Conservation (phyloP, 148 eudicot species). For the Dianthus caryophyllus region DNA sequence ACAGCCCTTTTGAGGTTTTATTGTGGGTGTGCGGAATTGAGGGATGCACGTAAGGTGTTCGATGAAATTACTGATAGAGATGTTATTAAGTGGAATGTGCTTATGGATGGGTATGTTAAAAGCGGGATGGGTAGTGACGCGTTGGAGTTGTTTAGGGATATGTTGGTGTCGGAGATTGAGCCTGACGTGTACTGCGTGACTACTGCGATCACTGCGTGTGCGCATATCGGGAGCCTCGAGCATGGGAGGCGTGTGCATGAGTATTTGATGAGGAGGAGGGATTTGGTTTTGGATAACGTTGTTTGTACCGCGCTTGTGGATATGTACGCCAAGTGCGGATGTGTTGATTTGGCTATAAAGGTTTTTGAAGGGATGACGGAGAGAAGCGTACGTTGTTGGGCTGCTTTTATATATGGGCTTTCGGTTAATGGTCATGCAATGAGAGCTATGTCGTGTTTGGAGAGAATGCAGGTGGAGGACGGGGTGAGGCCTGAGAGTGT, state of each 20-base stretch:
- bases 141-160: slow-evolving; percentile 21
- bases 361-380: slow-evolving; percentile 22
- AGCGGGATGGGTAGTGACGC: slow-evolving; percentile 17
- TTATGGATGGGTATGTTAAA: slow-evolving; percentile 20
- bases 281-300: slow-evolving; percentile 14
- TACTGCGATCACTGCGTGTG: slow-evolving; percentile 23
- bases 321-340: slow-evolving; percentile 32
- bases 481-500: slow-evolving; percentile 25
- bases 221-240: slow-evolving; percentile 12
- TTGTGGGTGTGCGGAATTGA: slow-evolving; percentile 16
- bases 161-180: slow-evolving; percentile 16
- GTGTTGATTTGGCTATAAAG: slow-evolving; percentile 22
- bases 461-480: slow-evolving; percentile 24
- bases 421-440: slow-evolving; percentile 17
- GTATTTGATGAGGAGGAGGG: slow-evolving; percentile 11
- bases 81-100: slow-evolving; percentile 21
- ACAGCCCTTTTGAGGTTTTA: slow-evolving; percentile 24
- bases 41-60: slow-evolving; percentile 23
- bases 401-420: slow-evolving; percentile 24
- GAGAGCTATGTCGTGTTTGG: slow-evolving; percentile 20
- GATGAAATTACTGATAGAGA: slow-evolving; percentile 18
- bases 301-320: slow-evolving; percentile 27
- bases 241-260: slow-evolving; percentile 22
- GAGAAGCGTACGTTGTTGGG: slow-evolving; percentile 23
- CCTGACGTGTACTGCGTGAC: slow-evolving; percentile 25